Evolutionary conservation across 1,284 basidiomycete genomes (phyloP).

Genomic region (Cryptococcus depauperatus): DNA sequence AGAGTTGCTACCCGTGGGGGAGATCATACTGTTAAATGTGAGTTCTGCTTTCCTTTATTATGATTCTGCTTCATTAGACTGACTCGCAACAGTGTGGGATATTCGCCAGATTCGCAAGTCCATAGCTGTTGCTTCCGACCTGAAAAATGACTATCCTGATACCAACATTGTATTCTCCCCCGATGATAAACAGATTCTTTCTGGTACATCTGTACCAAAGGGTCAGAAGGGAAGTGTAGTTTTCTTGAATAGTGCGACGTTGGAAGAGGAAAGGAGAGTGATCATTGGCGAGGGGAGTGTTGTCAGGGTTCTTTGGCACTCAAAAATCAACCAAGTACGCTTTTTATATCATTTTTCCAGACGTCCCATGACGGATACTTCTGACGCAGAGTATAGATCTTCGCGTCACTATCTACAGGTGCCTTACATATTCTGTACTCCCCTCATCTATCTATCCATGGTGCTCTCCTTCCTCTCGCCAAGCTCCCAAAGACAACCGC

Average conservation of each 20-base stretch:
- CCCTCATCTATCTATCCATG: slow-evolving; percentile 74
- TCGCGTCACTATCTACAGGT: slow-evolving; percentile 79
- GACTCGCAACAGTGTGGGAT: slow-evolving; percentile 72
- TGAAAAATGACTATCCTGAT: slow-evolving; percentile 75
- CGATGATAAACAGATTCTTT: slow-evolving; percentile 76
- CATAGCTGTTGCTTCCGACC: slow-evolving; percentile 53
- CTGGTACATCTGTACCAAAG: slow-evolving; percentile 57
- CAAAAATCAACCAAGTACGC: slow-evolving; percentile 90
- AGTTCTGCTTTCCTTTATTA: slow-evolving; percentile 38
- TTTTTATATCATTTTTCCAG: neutral
- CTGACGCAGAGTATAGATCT: slow-evolving; percentile 53
- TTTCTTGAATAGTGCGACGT: slow-evolving; percentile 60
- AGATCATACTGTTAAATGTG: slow-evolving; percentile 90
- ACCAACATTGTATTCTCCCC: slow-evolving; percentile 91
- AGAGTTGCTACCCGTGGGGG: slow-evolving; percentile 78
- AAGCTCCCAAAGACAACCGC: slow-evolving; percentile 56
- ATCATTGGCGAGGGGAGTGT: slow-evolving; percentile 65
- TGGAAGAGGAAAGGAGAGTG: slow-evolving; percentile 57
- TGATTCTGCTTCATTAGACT: slow-evolving; percentile 2
- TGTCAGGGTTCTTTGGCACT: slow-evolving; percentile 84
- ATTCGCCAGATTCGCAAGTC: slow-evolving; percentile 79
- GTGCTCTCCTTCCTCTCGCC: slow-evolving; percentile 75
- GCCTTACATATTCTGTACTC: slow-evolving; percentile 84
- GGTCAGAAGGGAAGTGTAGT: slow-evolving; percentile 61
- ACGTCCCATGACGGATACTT: too few species aligned